Evolutionary conservation across 495 filamentous ascomycete genomes (phyloP), one percentile per base, ranked within the genome.

Genomic region (Cercophora sp.): DNA sequence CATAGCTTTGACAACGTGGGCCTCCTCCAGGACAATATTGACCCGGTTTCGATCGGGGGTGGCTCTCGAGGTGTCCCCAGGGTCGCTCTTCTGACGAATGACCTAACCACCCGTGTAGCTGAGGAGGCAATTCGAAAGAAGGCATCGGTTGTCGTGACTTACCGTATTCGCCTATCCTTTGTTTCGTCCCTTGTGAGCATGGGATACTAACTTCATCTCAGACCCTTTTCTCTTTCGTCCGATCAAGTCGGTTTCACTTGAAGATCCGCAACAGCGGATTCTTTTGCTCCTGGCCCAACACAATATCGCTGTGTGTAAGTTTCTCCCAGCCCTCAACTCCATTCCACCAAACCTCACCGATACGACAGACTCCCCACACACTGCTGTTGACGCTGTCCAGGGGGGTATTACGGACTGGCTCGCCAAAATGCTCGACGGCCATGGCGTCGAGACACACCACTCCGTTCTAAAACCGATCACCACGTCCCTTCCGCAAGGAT

Each of bases 181-280:
- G n/a, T n/a, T n/a, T n/a, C n/a, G n/a, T n/a, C n/a, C n/a, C n/a
- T n/a, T n/a, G n/a, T n/a, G n/a, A n/a, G n/a, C n/a, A n/a, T n/a
- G n/a, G n/a, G n/a, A n/a, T n/a, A n/a, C n/a, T n/a, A n/a, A n/a
- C n/a, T n/a, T n/a, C n/a, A n/a, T n/a, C n/a, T n/a, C n/a, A 95
- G 90, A 98, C 67, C 93, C 93, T 8, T 91, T 97, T 60, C 97
- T 98, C 61, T 98, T 97, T 79, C 81, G 83, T 54, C 86, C 86
- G 34, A 73, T 98, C 43, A 98, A 96, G 69, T 84, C 85, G 36
- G 71, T 98, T 63, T 96, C 88, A 27, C 79, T 91, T 16, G 78
- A 78, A 53, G 86, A 98, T 68, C 74, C 88, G 9, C 93, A 96
- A 61, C 94, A 97, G 70, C 80, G 84, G 51, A 85, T 85, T 19